These are phyloP conservation scores for Yamadazyma spencermartinsiae DNA, from an alignment of 1,139 yeast genomes.

Conservation along the genomic window DNA sequence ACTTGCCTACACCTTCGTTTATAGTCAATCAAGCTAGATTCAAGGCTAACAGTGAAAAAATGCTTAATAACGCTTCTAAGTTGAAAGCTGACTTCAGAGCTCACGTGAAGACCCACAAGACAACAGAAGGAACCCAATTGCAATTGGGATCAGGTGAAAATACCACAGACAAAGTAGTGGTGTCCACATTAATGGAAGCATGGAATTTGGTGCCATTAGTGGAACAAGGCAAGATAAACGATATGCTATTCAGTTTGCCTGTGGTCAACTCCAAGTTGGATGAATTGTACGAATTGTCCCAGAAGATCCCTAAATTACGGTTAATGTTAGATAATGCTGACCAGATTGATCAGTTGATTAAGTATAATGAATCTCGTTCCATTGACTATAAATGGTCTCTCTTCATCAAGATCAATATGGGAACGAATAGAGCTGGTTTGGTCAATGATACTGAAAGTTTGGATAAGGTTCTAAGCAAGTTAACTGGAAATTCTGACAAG, in stretches of 20 bases:
- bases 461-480: conserved; percentile 26
- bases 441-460: conserved; percentile 29
- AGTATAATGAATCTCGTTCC: conserved; percentile 27
- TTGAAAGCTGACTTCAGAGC: conserved; percentile 52
- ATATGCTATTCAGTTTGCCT: conserved; percentile 71
- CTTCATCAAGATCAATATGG: conserved; percentile 60
- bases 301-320: conserved; percentile 44
- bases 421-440: conserved; percentile 67
- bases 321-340: conserved; percentile 62
- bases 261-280: conserved; percentile 53
- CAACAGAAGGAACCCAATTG: conserved; percentile 33
- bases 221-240: conserved; percentile 48
- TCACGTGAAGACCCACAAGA: conserved; percentile 77
- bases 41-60: conserved; percentile 26
- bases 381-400: conserved; percentile 49
- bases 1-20: conserved; percentile 40
- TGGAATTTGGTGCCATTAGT: conserved; percentile 51
- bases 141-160: conserved; percentile 28
- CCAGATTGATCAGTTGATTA: conserved; percentile 52
- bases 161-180: conserved; percentile 54
- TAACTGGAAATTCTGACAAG: conserved; percentile 17
- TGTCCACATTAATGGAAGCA: conserved; percentile 70
- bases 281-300: conserved; percentile 49
- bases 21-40: conserved; percentile 28
- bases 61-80: conserved; percentile 30